Percentiles rank a stretch among this genome's conserved stretches.
These are phyloP conservation scores for Yamadazyma scolyti DNA, from an alignment of 805 yeast species.

Conservation along the genomic window DNA sequence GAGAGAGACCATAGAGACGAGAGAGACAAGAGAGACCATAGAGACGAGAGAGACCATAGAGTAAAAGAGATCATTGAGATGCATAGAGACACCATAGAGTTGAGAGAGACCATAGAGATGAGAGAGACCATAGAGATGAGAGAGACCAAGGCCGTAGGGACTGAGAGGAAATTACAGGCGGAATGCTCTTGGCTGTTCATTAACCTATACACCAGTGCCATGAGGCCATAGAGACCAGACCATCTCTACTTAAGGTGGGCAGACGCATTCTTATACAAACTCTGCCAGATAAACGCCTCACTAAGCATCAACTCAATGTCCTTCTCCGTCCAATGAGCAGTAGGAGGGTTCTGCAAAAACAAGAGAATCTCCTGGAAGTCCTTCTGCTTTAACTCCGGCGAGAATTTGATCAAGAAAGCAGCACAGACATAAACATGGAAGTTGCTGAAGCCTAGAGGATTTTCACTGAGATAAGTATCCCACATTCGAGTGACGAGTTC, in stretches of 20 bases:
- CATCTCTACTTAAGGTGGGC: conserved; percentile 62
- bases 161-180: too few relatives aligned
- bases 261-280: conserved; percentile 81
- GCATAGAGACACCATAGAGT: too few relatives aligned
- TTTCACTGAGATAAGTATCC: conserved; percentile 88
- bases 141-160: too few relatives aligned
- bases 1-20: too few relatives aligned
- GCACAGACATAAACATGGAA: conserved; percentile 98
- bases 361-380: conserved; percentile 94
- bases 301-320: conserved; percentile 89
- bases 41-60: too few relatives aligned
- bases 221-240: neutral
- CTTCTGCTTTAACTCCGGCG: conserved; percentile 70
- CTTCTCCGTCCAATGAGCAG: conserved; percentile 77
- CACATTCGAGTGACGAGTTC: conserved; percentile 86
- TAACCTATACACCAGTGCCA: too few relatives aligned
- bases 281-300: conserved; percentile 97
- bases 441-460: conserved; percentile 75
- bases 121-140: too few relatives aligned
- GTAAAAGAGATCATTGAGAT: too few relatives aligned
- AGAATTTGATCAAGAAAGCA: conserved; percentile 88
- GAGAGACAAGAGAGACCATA: too few relatives aligned
- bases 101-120: too few relatives aligned
- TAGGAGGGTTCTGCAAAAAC: conserved; percentile 88
- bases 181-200: too few relatives aligned